Conservation (phyloP, 306 rosid species). For the Fragaria iinumae region DNA sequence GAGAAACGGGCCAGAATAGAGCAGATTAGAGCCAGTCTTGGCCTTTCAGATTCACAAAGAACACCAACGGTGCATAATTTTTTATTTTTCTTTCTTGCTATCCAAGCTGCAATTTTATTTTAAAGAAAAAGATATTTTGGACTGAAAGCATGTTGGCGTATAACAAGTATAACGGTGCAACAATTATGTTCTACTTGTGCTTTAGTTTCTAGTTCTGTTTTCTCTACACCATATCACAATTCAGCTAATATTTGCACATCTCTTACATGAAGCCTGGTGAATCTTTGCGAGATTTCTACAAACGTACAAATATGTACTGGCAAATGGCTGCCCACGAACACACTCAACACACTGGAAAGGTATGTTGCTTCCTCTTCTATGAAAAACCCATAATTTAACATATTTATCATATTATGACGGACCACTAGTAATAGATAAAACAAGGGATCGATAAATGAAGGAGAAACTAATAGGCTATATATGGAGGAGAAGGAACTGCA, state of each 20-base stretch:
- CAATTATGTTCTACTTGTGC: not conserved
- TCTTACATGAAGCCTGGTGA: conserved; percentile 71
- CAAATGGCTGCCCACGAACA: conserved; percentile 99
- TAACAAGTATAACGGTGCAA: too few relatives aligned
- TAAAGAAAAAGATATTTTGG: not conserved
- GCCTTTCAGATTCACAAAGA: conserved; percentile 97
- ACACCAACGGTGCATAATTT: conserved; percentile 60
- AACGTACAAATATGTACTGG: conserved; percentile 93
- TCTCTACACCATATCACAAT: conserved; percentile 22
- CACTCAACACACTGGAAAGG: conserved; percentile 98
- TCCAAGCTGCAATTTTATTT: not conserved
- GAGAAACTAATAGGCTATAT: conserved; percentile 1
- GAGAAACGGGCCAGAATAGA: conserved; percentile 91
- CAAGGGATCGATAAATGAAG: not conserved
- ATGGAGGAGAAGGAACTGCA: not conserved
- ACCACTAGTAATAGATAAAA: not conserved
- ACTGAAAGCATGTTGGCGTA: not conserved
- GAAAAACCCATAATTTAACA: not conserved
- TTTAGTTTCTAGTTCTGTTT: conserved; percentile 11
- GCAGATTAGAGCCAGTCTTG: conserved; percentile 97
- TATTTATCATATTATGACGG: not conserved
- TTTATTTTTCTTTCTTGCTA: not conserved
- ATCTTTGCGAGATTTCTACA: conserved; percentile 81
- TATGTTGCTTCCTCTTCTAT: conserved; percentile 20
- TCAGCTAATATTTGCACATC: conserved; percentile 34